Evolutionary conservation across 257 asterid species (phyloP).

Genomic region (Perilla frutescens): DNA sequence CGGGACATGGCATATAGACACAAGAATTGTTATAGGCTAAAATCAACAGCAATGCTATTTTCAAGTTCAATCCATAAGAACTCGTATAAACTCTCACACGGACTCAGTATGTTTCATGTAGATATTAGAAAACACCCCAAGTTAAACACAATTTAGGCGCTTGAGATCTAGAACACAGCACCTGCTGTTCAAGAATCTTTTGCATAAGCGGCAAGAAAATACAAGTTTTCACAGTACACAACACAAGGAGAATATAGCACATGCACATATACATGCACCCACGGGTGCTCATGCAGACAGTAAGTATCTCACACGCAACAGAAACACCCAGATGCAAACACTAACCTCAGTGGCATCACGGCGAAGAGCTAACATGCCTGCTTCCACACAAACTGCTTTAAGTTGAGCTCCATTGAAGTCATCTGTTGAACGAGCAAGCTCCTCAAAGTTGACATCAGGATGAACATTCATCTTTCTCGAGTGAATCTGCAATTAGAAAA

Average conservation of each 20-base stretch:
- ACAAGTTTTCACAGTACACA: neutral
- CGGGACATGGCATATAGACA: neutral
- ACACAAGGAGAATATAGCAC: too few species aligned
- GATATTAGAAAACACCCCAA: neutral
- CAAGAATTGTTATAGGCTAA: too few species aligned
- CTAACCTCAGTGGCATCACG: constrained; percentile 97
- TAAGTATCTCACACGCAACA: neutral
- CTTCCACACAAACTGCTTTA: constrained; percentile 97
- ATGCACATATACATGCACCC: too few species aligned
- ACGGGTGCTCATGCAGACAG: neutral
- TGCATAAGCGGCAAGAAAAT: neutral
- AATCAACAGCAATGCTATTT: neutral
- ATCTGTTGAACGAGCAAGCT: constrained; percentile 96
- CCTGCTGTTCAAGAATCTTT: neutral
- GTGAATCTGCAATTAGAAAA: constrained; percentile 63
- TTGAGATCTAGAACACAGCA: neutral
- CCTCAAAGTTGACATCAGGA: constrained; percentile 97
- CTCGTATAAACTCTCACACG: neutral
- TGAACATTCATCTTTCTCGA: constrained; percentile 96
- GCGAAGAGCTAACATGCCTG: constrained; percentile 97
- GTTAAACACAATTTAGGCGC: neutral
- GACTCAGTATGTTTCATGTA: neutral
- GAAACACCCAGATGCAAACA: neutral
- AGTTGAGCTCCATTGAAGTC: constrained; percentile 98
- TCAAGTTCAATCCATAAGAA: neutral